These are phyloP conservation scores for Cardamine resedifolia DNA, from an alignment of 345 rosid genomes.

Conservation along the genomic window DNA sequence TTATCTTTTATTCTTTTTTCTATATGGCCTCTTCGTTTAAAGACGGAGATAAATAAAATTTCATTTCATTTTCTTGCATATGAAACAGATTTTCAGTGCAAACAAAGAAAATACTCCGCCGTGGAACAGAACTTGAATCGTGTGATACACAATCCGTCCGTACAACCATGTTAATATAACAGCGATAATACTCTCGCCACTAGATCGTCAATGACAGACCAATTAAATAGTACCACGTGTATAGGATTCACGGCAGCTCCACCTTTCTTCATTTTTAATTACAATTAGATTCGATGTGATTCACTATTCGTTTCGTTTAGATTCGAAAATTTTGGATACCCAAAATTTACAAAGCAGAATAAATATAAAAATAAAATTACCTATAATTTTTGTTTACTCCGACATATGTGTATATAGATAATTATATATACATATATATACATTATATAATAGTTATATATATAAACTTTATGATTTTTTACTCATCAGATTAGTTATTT, in stretches of 20 bases:
- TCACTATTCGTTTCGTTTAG: too few species aligned
- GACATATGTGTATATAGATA: too few species aligned
- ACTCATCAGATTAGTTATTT: too few species aligned
- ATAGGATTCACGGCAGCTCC: not conserved
- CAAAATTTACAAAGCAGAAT: too few species aligned
- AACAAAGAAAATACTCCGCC: not conserved
- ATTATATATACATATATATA: too few species aligned
- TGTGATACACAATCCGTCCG: conserved; percentile 8
- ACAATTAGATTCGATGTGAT: too few species aligned
- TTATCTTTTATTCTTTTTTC: not conserved
- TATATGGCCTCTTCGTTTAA: not conserved
- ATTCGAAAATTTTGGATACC: too few species aligned
- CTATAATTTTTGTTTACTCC: too few species aligned
- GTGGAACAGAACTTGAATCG: not conserved
- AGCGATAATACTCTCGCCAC: not conserved
- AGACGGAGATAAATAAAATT: not conserved
- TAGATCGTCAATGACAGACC: not conserved
- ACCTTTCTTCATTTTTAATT: too few species aligned
- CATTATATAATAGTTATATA: too few species aligned
- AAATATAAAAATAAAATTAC: too few species aligned
- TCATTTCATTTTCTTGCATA: not conserved
- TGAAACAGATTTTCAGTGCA: not conserved
- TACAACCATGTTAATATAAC: not conserved
- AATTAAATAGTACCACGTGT: not conserved
- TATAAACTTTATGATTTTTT: too few species aligned